Base-by-base conservation (phyloP, 1,139 yeast genomes). In the Saccharomyces pastorianus region DNA sequence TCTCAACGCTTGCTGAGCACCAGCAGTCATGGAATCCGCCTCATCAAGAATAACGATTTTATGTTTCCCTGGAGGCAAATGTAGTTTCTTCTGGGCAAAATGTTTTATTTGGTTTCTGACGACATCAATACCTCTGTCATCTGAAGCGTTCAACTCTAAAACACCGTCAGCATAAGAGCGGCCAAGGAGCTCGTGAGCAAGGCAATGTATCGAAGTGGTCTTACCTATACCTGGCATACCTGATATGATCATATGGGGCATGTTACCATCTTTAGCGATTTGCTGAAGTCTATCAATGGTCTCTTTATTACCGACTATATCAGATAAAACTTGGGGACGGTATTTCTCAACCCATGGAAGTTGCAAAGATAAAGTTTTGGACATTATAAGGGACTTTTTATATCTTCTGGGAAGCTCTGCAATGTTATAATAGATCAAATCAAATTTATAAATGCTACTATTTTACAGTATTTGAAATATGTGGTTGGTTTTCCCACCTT, bases 181-280 rank as follows among this genome's bases (percentile, higher is more conserved):
- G 0, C 96, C 96, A 32, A 93, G 76, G 51, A 93, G 71, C 66
- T 88, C 96, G 52, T 82, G 78, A 0, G 99, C 98, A 46, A 93
- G 78, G 73, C 98, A 91, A 59, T 88, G 90, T 9, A 93, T 82
- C 1, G 96, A 86, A 0, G 99, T 93, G 6, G 99, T 93, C 69
- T 93, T 93, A 49, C 99, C 99, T 57, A 93, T 91, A 62, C 99
- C 99, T 11, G 99, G 99, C 55, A 90, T 75, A 3, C 99, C 97
- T 13, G 95, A 85, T 48, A 93, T 87, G 63, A 93, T 90, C 81
- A 93, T 77, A 71, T 93, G 97, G 3, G 99, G 99, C 88, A 93
- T 86, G 71, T 93, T 93, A 34, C 99, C 99, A 67, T 91, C 96
- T 53, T 80, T 73, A 5, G 95, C 96, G 54, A 93, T 91, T 59